Base-by-base conservation (phyloP, 1,284 basidiomycete genomes). In the Cryptococcus sp. region DNA sequence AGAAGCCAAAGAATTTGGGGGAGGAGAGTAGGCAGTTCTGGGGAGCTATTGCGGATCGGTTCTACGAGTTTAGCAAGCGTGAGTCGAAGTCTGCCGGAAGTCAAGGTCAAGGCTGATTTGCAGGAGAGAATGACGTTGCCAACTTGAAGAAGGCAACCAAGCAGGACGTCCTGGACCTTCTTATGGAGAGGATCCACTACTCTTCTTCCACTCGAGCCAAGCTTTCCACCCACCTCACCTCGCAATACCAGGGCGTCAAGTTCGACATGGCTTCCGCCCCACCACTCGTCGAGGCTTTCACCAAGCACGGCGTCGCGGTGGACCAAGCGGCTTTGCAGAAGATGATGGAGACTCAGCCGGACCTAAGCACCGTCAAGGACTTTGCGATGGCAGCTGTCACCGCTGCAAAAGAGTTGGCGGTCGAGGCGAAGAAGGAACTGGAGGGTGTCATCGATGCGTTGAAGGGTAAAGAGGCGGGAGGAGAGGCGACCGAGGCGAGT, bases 151-250 rank as follows among this genome's bases (percentile, higher is more conserved):
- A 68, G 19, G 75, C 91, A 47, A 85, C 80, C 7, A 91, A 90
- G 73, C 73, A 82, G 6, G 87, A 97, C 23, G 78, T 97, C 31
- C 56, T 89, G n/a, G 68, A 78, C 5, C 73, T 97, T 45, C 92
- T 90, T 78, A 75, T 80, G 53, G 74, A 76, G 22, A 78, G 79
- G 49, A 80, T 90, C 39, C 83, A 91, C 68, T 85, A 85, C 1
- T 79, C 79, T 1, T 87, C 86, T 0, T 56, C 76, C 25, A 78
- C 75, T 2, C 81, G 89, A 36, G 77, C 83, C 32, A 94, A 94
- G 70, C 72, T 94, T 24, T 88, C 90, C 0, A 75, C 90, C 16
- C 91, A 95, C 61, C 75, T 89, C 68, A 74, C 77, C 42, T 88
- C 89, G 4, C 82, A 83, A 61, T 58, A 56, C 55, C 54, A 58